Evolutionary conservation across 805 yeast species (phyloP).

Genomic region (Vanderwaltozyma tropicalis): DNA sequence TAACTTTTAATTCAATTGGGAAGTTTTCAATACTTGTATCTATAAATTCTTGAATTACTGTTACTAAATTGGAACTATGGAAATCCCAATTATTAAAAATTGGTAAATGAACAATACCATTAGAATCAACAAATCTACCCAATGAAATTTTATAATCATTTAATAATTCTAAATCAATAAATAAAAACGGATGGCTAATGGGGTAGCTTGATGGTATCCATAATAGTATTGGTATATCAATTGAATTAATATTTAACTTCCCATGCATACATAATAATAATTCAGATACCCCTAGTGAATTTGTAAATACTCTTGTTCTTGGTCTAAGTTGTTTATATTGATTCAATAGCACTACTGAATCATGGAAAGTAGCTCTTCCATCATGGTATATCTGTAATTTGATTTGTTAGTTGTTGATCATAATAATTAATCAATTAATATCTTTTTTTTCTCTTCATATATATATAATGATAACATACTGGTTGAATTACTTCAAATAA

Average conservation of each 20-base stretch:
- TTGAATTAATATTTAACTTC: slow-evolving; percentile 25
- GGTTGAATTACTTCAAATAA: slow-evolving; percentile 45
- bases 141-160: slow-evolving; percentile 39
- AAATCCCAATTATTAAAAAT: slow-evolving; percentile 48
- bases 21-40: neutral
- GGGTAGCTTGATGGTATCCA: slow-evolving; percentile 79
- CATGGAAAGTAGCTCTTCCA: slow-evolving; percentile 51
- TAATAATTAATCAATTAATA: no score
- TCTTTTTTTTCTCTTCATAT: neutral
- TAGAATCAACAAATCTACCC: slow-evolving; percentile 56
- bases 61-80: slow-evolving; percentile 2
- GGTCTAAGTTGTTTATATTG: slow-evolving; percentile 50
- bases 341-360: slow-evolving; percentile 37
- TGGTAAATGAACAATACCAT: slow-evolving; percentile 66
- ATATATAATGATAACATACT: slow-evolving; percentile 18
- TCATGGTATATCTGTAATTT: slow-evolving; percentile 40
- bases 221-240: slow-evolving; percentile 45
- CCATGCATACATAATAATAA: slow-evolving; percentile 61
- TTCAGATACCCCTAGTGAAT: slow-evolving; percentile 46
- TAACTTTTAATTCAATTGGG: neutral
- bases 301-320: slow-evolving; percentile 54
- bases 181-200: slow-evolving; percentile 51
- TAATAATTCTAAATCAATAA: slow-evolving; percentile 42
- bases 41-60: slow-evolving; percentile 8
- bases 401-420: no score